Conservation (phyloP, 352 stramenopile genomes). For the Stephanocyclus meneghinianus region DNA sequence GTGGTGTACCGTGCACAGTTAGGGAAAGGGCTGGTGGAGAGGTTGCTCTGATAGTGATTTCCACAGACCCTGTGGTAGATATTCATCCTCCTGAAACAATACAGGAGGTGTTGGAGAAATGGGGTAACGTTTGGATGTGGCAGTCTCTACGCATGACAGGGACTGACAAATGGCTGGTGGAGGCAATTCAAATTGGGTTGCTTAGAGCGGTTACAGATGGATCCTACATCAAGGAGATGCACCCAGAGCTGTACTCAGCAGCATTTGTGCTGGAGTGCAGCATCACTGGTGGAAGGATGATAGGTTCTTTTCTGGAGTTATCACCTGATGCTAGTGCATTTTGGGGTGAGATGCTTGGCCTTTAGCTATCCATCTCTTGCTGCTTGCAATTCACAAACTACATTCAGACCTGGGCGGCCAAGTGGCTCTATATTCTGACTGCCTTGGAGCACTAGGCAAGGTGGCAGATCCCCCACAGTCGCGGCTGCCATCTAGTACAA, state of each 20-base stretch:
- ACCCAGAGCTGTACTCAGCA: not conserved
- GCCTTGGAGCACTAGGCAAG: not conserved
- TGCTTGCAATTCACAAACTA: not conserved
- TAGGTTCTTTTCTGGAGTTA: constrained; percentile 3
- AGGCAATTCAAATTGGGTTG: not conserved
- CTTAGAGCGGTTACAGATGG: constrained; percentile 6
- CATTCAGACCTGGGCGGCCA: not conserved
- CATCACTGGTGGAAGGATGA: not conserved
- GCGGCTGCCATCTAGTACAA: not conserved
- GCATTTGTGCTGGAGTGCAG: constrained; percentile 7
- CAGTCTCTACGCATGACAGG: not conserved
- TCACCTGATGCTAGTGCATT: not conserved
- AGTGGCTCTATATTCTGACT: not conserved
- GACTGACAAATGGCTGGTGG: not conserved
- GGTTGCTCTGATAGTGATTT: too few relatives aligned
- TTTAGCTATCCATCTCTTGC: not conserved
- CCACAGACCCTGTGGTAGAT: not conserved
- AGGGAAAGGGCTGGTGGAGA: too few relatives aligned
- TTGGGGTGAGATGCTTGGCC: constrained; percentile 1
- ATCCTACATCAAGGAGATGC: constrained; percentile 7
- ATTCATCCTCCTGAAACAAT: too few relatives aligned
- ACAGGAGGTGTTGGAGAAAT: not conserved
- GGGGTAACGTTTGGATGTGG: constrained; percentile 1
- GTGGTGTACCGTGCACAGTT: too few relatives aligned
- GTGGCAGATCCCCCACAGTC: not conserved